A percentile compares a stretch with the other conserved stretches of the same genome.
Conservation (phyloP, 352 stramenopile species). For the Phytophthora uliginosa region DNA sequence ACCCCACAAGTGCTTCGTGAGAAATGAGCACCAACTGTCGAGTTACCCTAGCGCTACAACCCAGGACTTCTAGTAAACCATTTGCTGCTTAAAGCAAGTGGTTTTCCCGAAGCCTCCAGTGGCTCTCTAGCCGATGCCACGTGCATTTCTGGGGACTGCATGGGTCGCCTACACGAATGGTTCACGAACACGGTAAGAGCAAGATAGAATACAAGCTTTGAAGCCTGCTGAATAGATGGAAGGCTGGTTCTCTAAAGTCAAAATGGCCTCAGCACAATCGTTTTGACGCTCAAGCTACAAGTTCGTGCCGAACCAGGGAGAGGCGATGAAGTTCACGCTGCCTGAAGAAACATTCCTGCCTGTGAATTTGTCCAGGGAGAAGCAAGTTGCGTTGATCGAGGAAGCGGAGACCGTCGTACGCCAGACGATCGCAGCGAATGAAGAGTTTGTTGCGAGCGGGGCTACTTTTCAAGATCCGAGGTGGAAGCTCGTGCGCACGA, state of each 20-base stretch:
- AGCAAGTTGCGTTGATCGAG: conserved; percentile 36
- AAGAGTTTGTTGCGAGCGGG: conserved; percentile 38
- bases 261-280: neutral
- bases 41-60: neutral
- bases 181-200: neutral
- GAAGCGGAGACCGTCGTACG: conserved; percentile 51
- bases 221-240: neutral
- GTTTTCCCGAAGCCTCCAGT: neutral
- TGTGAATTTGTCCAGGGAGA: conserved; percentile 37
- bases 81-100: neutral
- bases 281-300: neutral
- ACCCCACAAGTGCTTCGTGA: neutral
- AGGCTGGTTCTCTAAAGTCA: neutral
- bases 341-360: conserved; percentile 46
- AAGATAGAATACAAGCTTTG: conserved; percentile 1
- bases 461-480: conserved; percentile 28
- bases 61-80: conserved; percentile 2
- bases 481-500: conserved; percentile 48
- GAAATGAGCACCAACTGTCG: neutral
- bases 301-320: neutral
- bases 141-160: neutral
- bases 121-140: neutral
- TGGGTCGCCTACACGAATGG: neutral
- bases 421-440: conserved; percentile 50
- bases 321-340: conserved; percentile 53